phyloP scores from a whole-genome alignment of 371 early-diverging fungal genomes.

The Mortierella sp. region DNA sequence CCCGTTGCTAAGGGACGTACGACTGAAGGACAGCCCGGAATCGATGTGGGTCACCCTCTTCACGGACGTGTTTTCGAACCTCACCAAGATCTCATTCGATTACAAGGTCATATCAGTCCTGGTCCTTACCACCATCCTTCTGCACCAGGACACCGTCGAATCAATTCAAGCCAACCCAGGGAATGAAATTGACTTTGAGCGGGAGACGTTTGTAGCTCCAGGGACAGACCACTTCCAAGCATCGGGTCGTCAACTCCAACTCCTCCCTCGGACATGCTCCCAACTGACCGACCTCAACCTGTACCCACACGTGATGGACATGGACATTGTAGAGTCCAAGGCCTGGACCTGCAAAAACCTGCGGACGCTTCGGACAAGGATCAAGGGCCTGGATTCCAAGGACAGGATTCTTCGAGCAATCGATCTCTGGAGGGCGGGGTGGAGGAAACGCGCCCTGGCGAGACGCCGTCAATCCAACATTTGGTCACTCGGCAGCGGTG shows the following conservation, averaged over 20 bases:
- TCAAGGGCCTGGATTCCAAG: constrained; percentile 13
- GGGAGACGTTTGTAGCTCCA: background rate
- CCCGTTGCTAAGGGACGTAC: background rate
- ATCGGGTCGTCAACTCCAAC: background rate
- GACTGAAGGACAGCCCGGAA: background rate
- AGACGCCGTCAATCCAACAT: background rate
- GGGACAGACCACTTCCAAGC: constrained; percentile 4
- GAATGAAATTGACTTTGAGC: background rate
- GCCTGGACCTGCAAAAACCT: constrained; percentile 8
- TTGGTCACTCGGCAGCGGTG: background rate
- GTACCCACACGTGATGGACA: constrained; percentile 17
- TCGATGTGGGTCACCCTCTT: background rate
- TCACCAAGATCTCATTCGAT: background rate
- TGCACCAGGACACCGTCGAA: constrained; percentile 9
- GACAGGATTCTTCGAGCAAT: constrained; percentile 5
- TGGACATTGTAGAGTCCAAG: background rate
- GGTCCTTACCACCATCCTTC: background rate
- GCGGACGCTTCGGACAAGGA: background rate
- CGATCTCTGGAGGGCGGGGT: constrained; percentile 3
- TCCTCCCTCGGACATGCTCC: constrained; percentile 6
- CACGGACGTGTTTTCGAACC: background rate
- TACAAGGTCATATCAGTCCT: background rate
- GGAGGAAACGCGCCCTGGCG: background rate
- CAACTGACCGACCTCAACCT: background rate
- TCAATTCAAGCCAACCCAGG: background rate